A percentile compares a stretch with the other conserved stretches of the same genome.
Conservation (phyloP, 345 rosid genomes). For the Bruguiera sexangula region DNA sequence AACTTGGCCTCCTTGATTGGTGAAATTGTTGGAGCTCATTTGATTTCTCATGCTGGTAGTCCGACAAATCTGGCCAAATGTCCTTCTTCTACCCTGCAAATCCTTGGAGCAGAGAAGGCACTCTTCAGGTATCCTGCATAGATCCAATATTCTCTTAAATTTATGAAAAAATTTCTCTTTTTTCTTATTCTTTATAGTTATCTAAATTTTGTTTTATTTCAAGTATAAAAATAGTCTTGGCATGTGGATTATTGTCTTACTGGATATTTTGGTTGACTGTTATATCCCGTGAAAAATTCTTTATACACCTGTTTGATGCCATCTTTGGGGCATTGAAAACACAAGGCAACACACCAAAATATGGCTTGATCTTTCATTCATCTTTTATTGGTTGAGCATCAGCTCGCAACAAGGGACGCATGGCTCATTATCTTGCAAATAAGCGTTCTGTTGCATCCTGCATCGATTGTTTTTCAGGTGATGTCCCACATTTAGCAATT, state of each 20-base stretch:
- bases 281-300: not conserved
- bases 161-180: too few species aligned
- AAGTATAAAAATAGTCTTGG: too few species aligned
- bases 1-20: constrained; percentile 89
- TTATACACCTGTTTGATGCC: not conserved
- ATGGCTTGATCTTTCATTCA: constrained; percentile 91
- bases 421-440: constrained; percentile 94
- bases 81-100: constrained; percentile 96
- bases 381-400: constrained; percentile 89
- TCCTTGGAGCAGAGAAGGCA: constrained; percentile 94
- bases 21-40: constrained; percentile 83
- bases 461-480: constrained; percentile 91
- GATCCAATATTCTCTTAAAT: not conserved
- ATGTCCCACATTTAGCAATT: not conserved
- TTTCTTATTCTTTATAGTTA: not conserved
- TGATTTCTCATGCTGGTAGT: constrained; percentile 98
- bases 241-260: too few species aligned
- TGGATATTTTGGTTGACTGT: not conserved
- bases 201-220: not conserved
- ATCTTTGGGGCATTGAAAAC: constrained; percentile 82
- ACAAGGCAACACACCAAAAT: constrained; percentile 91
- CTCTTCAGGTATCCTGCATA: constrained; percentile 68
- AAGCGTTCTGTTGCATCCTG: constrained; percentile 93
- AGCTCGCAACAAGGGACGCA: constrained; percentile 86
- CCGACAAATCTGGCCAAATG: constrained; percentile 94